Evolutionary conservation across 1,139 yeast genomes (phyloP).

Genomic region (Yamadazyma membranifaciens): DNA sequence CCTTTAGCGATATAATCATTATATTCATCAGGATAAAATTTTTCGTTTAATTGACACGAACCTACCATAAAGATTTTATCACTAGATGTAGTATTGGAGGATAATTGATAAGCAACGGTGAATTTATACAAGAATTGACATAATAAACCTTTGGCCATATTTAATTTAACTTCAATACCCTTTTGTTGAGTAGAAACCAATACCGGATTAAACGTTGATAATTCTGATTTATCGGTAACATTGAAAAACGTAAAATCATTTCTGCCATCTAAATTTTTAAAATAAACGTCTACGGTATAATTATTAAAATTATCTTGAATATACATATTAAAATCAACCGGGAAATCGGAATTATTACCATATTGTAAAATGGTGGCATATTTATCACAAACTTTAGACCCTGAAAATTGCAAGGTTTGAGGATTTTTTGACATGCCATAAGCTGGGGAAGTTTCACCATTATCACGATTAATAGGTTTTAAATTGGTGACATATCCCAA

Average conservation of each 20-base stretch:
- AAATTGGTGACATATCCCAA: conserved; percentile 1
- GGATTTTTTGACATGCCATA: conserved; percentile 2
- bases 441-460: neutral
- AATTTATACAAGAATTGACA: conserved; percentile 22
- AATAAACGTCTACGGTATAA: conserved; percentile 20
- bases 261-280: conserved; percentile 17
- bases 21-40: conserved; percentile 17
- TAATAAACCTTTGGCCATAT: conserved; percentile 18
- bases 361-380: conserved; percentile 17
- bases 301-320: conserved; percentile 16
- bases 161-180: conserved; percentile 21
- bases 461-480: neutral
- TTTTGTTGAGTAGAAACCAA: conserved; percentile 18
- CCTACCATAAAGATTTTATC: conserved; percentile 22
- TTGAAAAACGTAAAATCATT: conserved; percentile 18
- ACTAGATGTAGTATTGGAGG: conserved; percentile 11
- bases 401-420: conserved; percentile 11
- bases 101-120: conserved; percentile 19
- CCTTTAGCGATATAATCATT: conserved; percentile 12
- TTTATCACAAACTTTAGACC: conserved; percentile 21
- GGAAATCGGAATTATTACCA: conserved; percentile 8
- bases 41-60: conserved; percentile 17
- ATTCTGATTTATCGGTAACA: conserved; percentile 16
- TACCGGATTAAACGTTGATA: conserved; percentile 17
- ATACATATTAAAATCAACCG: conserved; percentile 18